phyloP scores from a whole-genome alignment of 164 flowering plant genomes.

The Liriodendron chinense region DNA sequence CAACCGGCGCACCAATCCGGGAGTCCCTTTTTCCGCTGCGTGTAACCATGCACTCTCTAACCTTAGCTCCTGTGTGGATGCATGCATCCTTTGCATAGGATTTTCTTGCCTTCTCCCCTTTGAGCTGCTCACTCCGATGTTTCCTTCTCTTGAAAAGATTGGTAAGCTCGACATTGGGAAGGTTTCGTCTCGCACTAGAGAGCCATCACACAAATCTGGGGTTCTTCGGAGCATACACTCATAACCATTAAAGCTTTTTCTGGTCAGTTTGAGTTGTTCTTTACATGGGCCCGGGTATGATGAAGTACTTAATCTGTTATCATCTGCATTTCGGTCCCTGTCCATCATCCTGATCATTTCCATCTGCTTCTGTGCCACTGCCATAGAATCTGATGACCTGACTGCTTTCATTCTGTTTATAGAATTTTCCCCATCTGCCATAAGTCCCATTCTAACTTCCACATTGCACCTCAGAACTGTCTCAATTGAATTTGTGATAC shows the following conservation, averaged over 20 bases:
- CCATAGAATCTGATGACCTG: slow-evolving; percentile 16
- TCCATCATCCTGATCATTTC: slow-evolving; percentile 15
- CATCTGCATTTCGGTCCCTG: slow-evolving; percentile 22
- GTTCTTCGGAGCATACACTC: slow-evolving; percentile 24
- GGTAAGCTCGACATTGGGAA: slow-evolving; percentile 23
- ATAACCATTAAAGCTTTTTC: slow-evolving; percentile 30
- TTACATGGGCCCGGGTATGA: slow-evolving; percentile 19
- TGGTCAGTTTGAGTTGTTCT: slow-evolving; percentile 21
- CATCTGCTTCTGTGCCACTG: slow-evolving; percentile 18
- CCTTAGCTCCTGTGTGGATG: slow-evolving; percentile 75
- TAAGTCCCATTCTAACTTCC: slow-evolving; percentile 61
- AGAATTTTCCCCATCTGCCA: slow-evolving; percentile 38
- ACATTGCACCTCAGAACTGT: slow-evolving; percentile 64
- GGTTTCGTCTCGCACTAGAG: slow-evolving; percentile 19
- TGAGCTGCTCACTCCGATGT: slow-evolving; percentile 15
- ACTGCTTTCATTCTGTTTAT: slow-evolving; percentile 13
- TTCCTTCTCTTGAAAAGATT: slow-evolving; percentile 24
- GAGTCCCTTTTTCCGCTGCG: slow-evolving; percentile 72
- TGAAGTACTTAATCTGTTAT: slow-evolving; percentile 9
- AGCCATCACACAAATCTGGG: slow-evolving; percentile 18
- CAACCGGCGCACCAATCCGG: slow-evolving; percentile 48
- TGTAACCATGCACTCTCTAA: slow-evolving; percentile 93
- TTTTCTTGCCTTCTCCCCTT: slow-evolving; percentile 39
- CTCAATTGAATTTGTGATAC: slow-evolving; percentile 87
- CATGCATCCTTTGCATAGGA: slow-evolving; percentile 72